phyloP scores from a whole-genome alignment of 129 eudicot genomes.

The Erigeron canadensis region DNA sequence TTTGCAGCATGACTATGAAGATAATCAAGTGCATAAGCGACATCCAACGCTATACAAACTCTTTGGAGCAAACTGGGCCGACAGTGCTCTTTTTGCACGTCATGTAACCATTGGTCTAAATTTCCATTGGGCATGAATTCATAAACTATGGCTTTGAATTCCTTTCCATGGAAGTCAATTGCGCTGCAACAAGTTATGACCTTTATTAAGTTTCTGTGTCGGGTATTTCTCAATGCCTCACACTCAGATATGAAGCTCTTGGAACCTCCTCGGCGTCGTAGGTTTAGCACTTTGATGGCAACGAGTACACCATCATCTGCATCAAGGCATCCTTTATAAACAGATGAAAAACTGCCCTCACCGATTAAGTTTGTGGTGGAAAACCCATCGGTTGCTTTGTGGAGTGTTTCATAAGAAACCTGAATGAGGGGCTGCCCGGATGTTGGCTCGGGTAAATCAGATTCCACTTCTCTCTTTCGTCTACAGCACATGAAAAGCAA shows the following conservation, averaged over 20 bases:
- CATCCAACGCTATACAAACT: constrained; percentile 33
- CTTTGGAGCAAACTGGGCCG: background rate
- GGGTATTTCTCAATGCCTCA: constrained; percentile 35
- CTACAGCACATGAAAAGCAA: background rate
- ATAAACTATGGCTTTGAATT: constrained; percentile 42
- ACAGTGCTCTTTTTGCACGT: background rate
- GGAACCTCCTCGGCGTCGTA: constrained; percentile 16
- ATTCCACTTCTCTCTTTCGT: constrained; percentile 1
- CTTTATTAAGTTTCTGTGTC: constrained; percentile 40
- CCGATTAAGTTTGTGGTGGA: constrained; percentile 30
- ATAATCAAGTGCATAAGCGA: constrained; percentile 43
- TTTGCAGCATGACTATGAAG: constrained; percentile 34
- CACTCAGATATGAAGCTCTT: constrained; percentile 36
- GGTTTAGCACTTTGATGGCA: constrained; percentile 45
- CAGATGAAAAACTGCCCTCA: constrained; percentile 26
- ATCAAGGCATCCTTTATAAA: constrained; percentile 36
- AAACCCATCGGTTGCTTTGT: constrained; percentile 44
- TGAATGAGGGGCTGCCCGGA: constrained; percentile 3
- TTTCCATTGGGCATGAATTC: constrained; percentile 46
- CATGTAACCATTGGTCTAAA: constrained; percentile 32
- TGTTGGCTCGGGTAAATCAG: background rate
- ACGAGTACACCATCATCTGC: constrained; percentile 8
- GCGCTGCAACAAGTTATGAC: constrained; percentile 41
- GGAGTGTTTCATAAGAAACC: constrained; percentile 30
- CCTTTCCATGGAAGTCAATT: constrained; percentile 21